phyloP scores from a whole-genome alignment of 208 protist species.

The Crithidia brevicula region DNA sequence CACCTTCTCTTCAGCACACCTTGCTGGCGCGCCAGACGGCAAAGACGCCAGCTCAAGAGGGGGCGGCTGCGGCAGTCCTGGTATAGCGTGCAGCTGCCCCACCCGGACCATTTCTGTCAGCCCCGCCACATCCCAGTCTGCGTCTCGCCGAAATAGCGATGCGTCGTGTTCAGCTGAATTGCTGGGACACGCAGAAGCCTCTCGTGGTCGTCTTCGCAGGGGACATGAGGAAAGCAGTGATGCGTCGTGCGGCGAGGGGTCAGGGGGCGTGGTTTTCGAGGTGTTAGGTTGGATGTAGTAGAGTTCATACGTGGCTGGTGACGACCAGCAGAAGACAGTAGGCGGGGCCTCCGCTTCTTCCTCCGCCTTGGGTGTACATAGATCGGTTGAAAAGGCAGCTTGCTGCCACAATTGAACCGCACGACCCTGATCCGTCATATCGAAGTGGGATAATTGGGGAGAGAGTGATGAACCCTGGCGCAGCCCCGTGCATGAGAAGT shows the following conservation, averaged over 20 bases:
- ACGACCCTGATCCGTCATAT: background rate
- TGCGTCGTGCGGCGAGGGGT: no score
- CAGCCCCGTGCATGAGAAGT: no score
- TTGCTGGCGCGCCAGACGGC: background rate
- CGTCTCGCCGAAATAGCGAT: background rate
- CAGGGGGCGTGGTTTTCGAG: no score
- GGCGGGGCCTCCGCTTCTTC: background rate
- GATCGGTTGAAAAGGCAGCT: background rate
- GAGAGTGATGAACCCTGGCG: no score
- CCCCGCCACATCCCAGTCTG: background rate
- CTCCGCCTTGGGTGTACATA: background rate
- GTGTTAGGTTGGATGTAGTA: slow-evolving; percentile 23
- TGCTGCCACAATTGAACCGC: background rate
- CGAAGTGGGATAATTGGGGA: no score
- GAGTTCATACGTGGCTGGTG: slow-evolving; percentile 22
- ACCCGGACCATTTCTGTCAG: slow-evolving; percentile 2
- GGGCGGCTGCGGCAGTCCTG: slow-evolving; percentile 32
- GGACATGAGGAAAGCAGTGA: no score
- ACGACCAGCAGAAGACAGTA: slow-evolving; percentile 14
- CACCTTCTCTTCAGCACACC: background rate
- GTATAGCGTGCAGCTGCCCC: slow-evolving; percentile 34
- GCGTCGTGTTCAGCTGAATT: no score
- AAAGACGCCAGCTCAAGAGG: background rate
- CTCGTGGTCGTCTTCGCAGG: no score
- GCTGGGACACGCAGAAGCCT: no score